Evolutionary conservation across 2,329 filamentous ascomycete species (phyloP), one percentile per base, ranked within the genome.

Genomic region (Calonectria henricotiae): DNA sequence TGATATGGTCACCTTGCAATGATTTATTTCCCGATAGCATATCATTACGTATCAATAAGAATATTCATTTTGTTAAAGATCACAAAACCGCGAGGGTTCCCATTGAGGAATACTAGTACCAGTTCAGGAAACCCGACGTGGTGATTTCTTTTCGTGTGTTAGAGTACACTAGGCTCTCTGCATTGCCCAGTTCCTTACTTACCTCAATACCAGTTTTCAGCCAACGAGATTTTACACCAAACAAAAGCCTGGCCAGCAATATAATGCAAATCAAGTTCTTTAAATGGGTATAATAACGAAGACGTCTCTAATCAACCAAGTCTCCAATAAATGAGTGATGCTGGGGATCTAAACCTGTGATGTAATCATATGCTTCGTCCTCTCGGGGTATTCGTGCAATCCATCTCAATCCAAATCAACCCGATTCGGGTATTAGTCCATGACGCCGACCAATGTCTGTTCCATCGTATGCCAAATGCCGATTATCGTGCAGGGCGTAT

Each of bases 301-400:
- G 27, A 6, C 65, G 61, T 35, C 25, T 67, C 58, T 62, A 71
- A 55, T 47, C 17, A 54, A 44, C 43, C 25, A 35, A 49, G 39
- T 25, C 32, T 49, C 7, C 32, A 37, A 32, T 11, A 62, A 35
- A 58, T 62, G 32, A 58, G 37, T 62, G 58, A 13, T 65, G 41
- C 30, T 60, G 46, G n/a, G 44, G 54, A 46, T 76, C 37, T 66
- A 64, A 44, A 62, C 58, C 67, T 67, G 43, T 47, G 55, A 23
- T 66, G 27, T 46, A 49, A 30, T 66, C 43, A 20, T 30, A 58
- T 62, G 41, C 30, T 62, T 67, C 54, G 65, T 68, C 51, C 47
- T 69, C 49, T 69, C 49, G 13, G 71, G 73, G 75, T 75, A 77
- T 77, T 73, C 68, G 54, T 70, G 47, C 25, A 64, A n/a, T 70